Evolutionary conservation across 495 filamentous ascomycete species (phyloP).

Genomic region (Penicillium mononematosum): DNA sequence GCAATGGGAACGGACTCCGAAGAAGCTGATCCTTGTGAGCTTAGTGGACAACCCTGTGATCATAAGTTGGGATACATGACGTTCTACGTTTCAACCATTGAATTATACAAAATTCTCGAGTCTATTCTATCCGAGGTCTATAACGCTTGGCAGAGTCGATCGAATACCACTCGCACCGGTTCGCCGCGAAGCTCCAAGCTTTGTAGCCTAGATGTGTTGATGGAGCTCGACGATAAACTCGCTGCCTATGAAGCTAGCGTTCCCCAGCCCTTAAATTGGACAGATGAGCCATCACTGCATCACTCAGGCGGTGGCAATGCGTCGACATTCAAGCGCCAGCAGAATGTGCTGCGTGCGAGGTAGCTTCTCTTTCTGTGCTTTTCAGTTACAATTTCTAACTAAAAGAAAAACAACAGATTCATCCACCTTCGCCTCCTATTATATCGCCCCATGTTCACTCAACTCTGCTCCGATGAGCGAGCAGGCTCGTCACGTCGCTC

Average conservation of each 20-base stretch:
- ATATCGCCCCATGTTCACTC: constrained; percentile 48
- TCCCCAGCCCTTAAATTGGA: constrained; percentile 41
- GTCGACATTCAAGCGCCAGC: constrained; percentile 35
- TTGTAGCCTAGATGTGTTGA: constrained; percentile 38
- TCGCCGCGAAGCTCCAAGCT: constrained; percentile 16
- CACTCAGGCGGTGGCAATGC: constrained; percentile 7
- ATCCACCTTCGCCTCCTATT: constrained; percentile 46
- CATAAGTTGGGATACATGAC: constrained; percentile 27
- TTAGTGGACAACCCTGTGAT: constrained; percentile 25
- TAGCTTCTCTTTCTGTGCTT: constrained; percentile 9
- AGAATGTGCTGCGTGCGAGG: constrained; percentile 44
- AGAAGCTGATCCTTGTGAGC: constrained; percentile 23
- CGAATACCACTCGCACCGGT: constrained; percentile 15
- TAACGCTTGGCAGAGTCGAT: constrained; percentile 35
- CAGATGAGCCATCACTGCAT: constrained; percentile 9
- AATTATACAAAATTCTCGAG: constrained; percentile 44
- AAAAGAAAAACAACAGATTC: constrained; percentile 27
- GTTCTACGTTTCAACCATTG: constrained; percentile 44
- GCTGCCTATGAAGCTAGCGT: constrained; percentile 37
- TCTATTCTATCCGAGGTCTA: constrained; percentile 46
- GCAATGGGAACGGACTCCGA: constrained; percentile 17
- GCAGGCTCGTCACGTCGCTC: constrained; percentile 13
- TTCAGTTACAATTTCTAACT: constrained; percentile 2
- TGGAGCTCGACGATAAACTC: constrained; percentile 42
- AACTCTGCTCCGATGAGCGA: constrained; percentile 40